phyloP scores from a whole-genome alignment of 106 monocot species.

The Gastrodia elata region DNA sequence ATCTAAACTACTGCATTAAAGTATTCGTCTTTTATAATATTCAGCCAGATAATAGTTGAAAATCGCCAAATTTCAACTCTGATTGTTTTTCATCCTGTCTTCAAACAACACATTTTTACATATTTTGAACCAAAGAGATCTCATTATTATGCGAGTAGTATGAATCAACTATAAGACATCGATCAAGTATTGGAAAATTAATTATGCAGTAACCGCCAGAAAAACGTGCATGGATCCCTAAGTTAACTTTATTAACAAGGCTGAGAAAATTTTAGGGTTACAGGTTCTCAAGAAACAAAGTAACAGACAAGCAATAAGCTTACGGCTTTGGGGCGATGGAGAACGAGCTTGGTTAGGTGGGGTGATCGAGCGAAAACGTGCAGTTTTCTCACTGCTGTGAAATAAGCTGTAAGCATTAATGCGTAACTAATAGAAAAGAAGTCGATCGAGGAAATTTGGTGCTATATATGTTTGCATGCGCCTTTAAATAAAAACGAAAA shows the following conservation, averaged over 20 bases:
- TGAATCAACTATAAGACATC: background rate
- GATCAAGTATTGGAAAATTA: background rate
- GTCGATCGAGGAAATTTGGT: too few species aligned
- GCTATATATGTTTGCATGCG: too few species aligned
- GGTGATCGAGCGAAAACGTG: background rate
- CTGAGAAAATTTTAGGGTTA: background rate
- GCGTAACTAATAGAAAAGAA: too few species aligned
- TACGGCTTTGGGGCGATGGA: conserved; percentile 8
- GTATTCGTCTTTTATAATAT: background rate
- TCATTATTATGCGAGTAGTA: background rate
- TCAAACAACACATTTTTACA: background rate
- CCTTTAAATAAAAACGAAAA: too few species aligned
- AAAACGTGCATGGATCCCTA: too few species aligned
- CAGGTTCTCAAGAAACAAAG: background rate
- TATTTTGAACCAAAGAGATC: background rate
- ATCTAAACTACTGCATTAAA: background rate
- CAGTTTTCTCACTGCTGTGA: background rate
- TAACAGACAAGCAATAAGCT: background rate
- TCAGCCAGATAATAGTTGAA: background rate
- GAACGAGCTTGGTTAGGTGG: background rate
- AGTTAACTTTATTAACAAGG: background rate
- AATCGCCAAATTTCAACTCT: background rate
- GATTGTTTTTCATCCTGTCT: background rate
- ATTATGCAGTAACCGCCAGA: background rate
- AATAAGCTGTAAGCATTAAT: too few species aligned